Conservation (phyloP, 2,329 filamentous ascomycete genomes). For the Cladobotryum protrusum region DNA sequence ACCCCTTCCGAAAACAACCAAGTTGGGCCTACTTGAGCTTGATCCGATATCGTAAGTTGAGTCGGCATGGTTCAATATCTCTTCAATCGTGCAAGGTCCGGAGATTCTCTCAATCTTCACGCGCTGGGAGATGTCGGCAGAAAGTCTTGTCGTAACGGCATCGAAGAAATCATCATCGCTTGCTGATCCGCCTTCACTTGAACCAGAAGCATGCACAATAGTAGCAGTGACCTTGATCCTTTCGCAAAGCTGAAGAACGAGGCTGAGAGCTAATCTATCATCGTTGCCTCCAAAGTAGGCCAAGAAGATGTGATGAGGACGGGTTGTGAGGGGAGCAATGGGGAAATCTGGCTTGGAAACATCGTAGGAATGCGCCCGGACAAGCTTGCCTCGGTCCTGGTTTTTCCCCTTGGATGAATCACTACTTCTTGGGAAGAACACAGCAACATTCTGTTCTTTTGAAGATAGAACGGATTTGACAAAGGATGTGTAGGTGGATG, state of each 20-base stretch:
- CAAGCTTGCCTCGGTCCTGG: conserved; percentile 33
- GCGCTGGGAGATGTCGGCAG: conserved; percentile 11
- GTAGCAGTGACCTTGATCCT: conserved; percentile 75
- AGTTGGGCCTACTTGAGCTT: conserved; percentile 11
- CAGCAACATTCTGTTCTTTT: conserved; percentile 65
- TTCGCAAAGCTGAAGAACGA: conserved; percentile 78
- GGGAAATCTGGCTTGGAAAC: conserved; percentile 50
- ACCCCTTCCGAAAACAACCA: conserved; percentile 18
- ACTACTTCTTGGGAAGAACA: conserved; percentile 64
- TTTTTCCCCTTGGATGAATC: conserved; percentile 27
- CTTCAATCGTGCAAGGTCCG: conserved; percentile 15
- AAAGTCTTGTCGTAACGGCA: conserved; percentile 6
- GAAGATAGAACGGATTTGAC: conserved; percentile 62
- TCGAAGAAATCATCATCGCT: conserved; percentile 11
- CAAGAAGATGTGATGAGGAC: conserved; percentile 77
- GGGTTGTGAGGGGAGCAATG: conserved; percentile 54
- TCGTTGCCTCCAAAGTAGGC: conserved; percentile 82
- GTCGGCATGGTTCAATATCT: conserved; percentile 17
- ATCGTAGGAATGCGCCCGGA: conserved; percentile 52
- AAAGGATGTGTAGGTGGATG: conserved; percentile 61
- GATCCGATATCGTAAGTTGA: conserved; percentile 8
- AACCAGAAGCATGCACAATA: conserved; percentile 42
- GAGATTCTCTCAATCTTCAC: conserved; percentile 17
- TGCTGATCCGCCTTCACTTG: conserved; percentile 2
- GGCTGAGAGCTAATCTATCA: conserved; percentile 69